These are phyloP conservation scores for Eucalyptus grandis DNA, from an alignment of 345 rosid species.

Conservation along the genomic window DNA sequence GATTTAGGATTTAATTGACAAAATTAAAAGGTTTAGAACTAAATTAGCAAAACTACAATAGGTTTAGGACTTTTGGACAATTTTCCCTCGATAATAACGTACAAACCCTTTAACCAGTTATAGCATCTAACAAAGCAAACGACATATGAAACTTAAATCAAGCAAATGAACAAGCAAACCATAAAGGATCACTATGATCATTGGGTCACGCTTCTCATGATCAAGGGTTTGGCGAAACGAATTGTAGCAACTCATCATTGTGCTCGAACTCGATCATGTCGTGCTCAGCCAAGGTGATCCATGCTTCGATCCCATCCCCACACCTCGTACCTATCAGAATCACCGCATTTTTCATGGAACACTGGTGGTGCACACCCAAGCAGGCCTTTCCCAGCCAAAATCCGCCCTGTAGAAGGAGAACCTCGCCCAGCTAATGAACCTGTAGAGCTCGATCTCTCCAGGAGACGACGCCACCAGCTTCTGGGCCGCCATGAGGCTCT, in stretches of 20 bases:
- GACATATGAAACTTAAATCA: no score
- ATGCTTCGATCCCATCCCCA: background rate
- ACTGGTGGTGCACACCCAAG: background rate
- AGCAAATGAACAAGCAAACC: no score
- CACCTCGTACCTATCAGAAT: background rate
- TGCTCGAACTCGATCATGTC: background rate
- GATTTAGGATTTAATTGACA: no score
- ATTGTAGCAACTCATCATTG: background rate
- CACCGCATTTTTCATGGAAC: background rate
- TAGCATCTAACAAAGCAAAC: no score
- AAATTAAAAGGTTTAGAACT: no score
- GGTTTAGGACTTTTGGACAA: no score
- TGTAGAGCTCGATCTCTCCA: background rate
- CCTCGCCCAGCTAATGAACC: background rate
- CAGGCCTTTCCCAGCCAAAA: background rate
- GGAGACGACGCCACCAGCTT: background rate
- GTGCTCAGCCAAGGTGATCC: background rate
- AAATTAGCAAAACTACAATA: no score
- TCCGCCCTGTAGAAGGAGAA: background rate
- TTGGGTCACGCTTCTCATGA: no score
- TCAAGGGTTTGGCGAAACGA: background rate
- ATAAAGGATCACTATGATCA: no score
- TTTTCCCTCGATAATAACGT: no score
- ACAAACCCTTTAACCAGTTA: no score
- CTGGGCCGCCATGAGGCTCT: background rate